Evolutionary conservation across 2,329 filamentous ascomycete species (phyloP).

Genomic region (Fusarium globosum): DNA sequence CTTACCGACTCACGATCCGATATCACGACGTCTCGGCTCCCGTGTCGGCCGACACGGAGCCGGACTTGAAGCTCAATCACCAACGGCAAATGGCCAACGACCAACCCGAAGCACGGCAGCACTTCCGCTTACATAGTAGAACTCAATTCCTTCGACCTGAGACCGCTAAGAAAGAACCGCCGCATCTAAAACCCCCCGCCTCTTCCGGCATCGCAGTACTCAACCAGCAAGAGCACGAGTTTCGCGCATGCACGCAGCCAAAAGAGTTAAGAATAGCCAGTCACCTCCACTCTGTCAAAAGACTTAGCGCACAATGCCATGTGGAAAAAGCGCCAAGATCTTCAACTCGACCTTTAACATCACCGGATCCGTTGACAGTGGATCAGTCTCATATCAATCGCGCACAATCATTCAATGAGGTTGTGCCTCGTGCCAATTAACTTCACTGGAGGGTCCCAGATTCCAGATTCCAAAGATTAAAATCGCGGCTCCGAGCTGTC

Average conservation of each 20-base stretch:
- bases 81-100: not conserved
- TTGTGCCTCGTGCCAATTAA: not conserved
- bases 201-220: not conserved
- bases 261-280: not conserved
- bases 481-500: slow-evolving; percentile 8
- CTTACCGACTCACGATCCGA: not conserved
- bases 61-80: not conserved
- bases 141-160: not conserved
- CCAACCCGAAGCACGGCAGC: not conserved
- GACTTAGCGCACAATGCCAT: not conserved
- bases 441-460: not conserved
- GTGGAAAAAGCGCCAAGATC: slow-evolving; percentile 5
- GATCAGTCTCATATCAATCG: slow-evolving; percentile 1
- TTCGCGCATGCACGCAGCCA: not conserved
- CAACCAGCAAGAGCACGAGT: not conserved
- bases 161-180: not conserved
- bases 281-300: not conserved
- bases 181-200: not conserved
- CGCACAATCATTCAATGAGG: not conserved
- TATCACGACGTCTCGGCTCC: not conserved
- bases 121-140: not conserved
- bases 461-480: not conserved
- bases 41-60: not conserved
- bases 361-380: not conserved
- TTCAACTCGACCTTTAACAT: not conserved